phyloP scores from a whole-genome alignment of 352 stramenopile genomes.

The Phytophthora pluvialis region DNA sequence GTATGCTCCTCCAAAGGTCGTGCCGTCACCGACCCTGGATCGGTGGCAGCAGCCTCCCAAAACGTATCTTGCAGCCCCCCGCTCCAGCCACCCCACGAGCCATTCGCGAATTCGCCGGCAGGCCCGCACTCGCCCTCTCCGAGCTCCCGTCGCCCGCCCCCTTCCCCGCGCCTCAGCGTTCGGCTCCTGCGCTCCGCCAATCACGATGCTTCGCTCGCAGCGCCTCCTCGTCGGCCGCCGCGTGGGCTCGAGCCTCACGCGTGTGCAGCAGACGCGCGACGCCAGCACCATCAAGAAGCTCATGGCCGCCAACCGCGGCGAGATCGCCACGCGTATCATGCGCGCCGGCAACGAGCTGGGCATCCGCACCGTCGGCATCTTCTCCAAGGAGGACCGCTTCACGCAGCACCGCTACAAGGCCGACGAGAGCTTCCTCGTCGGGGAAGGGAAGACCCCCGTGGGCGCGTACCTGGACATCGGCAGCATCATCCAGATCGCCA shows the following conservation, averaged over 20 bases:
- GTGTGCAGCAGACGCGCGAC: slow-evolving; percentile 49
- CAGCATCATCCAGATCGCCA: slow-evolving; percentile 93
- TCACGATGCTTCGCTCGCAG: slow-evolving; percentile 56
- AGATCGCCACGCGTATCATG: slow-evolving; percentile 98
- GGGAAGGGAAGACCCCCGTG: slow-evolving; percentile 91
- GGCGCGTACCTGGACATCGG: slow-evolving; percentile 96
- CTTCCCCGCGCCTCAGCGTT: slow-evolving; percentile 13
- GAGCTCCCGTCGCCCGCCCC: not conserved
- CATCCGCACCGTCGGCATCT: slow-evolving; percentile 91
- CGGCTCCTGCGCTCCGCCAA: slow-evolving; percentile 12
- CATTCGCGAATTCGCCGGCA: slow-evolving; percentile 35
- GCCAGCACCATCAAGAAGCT: slow-evolving; percentile 94
- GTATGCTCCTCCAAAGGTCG: slow-evolving; percentile 31
- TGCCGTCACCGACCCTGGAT: slow-evolving; percentile 14
- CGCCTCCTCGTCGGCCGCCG: slow-evolving; percentile 32
- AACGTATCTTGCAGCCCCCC: slow-evolving; percentile 28
- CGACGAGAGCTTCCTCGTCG: slow-evolving; percentile 95
- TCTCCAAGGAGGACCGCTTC: slow-evolving; percentile 94
- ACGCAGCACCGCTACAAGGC: slow-evolving; percentile 98
- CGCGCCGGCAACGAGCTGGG: slow-evolving; percentile 94
- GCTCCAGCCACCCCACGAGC: no score
- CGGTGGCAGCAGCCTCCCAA: slow-evolving; percentile 1
- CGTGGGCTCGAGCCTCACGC: slow-evolving; percentile 25
- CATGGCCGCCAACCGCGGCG: slow-evolving; percentile 97
- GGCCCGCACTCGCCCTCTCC: slow-evolving; percentile 2